phyloP scores from a whole-genome alignment of 371 early-diverging fungal genomes.

The Mortierella sp. region DNA sequence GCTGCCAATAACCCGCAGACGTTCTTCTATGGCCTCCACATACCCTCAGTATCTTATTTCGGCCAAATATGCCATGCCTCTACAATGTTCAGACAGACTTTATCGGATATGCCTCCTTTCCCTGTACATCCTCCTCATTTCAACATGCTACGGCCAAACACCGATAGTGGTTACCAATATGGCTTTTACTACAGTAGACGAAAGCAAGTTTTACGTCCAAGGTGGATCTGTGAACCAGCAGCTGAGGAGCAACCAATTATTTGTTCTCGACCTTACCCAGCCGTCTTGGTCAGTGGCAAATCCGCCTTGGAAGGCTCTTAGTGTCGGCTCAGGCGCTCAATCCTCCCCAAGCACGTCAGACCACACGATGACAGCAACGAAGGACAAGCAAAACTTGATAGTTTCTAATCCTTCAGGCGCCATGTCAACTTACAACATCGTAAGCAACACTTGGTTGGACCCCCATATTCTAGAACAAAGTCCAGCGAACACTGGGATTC shows the following conservation, averaged over 20 bases:
- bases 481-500: background rate
- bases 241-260: slow-evolving; percentile 5
- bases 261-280: slow-evolving; percentile 4
- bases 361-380: slow-evolving; percentile 2
- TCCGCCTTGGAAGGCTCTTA: slow-evolving; percentile 6
- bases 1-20: too few species aligned
- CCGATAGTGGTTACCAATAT: too few species aligned
- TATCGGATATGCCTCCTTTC: too few species aligned
- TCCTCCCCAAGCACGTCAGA: background rate
- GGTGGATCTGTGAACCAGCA: background rate
- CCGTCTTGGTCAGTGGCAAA: slow-evolving; percentile 1
- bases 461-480: background rate
- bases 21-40: too few species aligned
- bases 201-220: background rate
- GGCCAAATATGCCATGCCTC: too few species aligned
- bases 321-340: background rate
- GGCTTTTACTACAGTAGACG: too few species aligned
- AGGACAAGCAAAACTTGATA: background rate
- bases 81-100: too few species aligned
- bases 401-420: background rate
- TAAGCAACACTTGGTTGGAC: background rate
- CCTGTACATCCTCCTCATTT: too few species aligned
- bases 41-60: too few species aligned
- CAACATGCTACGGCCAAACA: too few species aligned
- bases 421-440: background rate